Base-by-base conservation (phyloP, 1,139 yeast species). In the Blastobotrys capitulatus region DNA sequence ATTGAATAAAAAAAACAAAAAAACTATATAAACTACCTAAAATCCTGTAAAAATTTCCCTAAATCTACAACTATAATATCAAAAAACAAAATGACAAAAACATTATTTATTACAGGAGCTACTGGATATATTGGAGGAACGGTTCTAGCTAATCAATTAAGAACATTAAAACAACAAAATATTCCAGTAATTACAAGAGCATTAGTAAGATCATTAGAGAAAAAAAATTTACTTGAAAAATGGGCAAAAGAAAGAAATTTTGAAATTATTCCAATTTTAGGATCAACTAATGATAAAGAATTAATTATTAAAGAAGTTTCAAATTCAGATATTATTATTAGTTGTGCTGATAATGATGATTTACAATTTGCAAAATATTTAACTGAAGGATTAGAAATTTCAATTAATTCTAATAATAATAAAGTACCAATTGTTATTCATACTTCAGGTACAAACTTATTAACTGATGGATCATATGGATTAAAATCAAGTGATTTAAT, bases 291-390 rank as follows among this genome's bases (percentile, higher is more conserved):
- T 47, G 61, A 60, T 47, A 22, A 51, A 18, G 59, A 61, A 1
- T 16, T 66, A 4, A 49, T 72, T 19, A 56, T 54, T 27, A 38
- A 60, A 25, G 63, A 65, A 47, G 65, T 61, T 1, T 47, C 52
- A 0, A 48, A 52, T 6, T 64, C 65, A 39, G 71, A 69, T 50
- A 60, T 70, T 38, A 61, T 71, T 25, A 62, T 72, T 49, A 67
- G 71, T 57, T 64, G 74, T 6, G 76, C 76, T 6, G 61, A 70
- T 46, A 70, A 68, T 34, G 74, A 70, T 54, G 69, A 69, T 54
- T 60, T 65, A 15, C 61, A 67, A 8, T 65, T 71, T 36, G 68
- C 69, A n/a, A 54, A 66, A 42, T 59, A 59, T 6, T 51, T 70
- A 27, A 40, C 49, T 12, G 50, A 49, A 38, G 60, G 58, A 12